Evolutionary conservation across 164 flowering plant species (phyloP).

Genomic region (Vitis vinifera): DNA sequence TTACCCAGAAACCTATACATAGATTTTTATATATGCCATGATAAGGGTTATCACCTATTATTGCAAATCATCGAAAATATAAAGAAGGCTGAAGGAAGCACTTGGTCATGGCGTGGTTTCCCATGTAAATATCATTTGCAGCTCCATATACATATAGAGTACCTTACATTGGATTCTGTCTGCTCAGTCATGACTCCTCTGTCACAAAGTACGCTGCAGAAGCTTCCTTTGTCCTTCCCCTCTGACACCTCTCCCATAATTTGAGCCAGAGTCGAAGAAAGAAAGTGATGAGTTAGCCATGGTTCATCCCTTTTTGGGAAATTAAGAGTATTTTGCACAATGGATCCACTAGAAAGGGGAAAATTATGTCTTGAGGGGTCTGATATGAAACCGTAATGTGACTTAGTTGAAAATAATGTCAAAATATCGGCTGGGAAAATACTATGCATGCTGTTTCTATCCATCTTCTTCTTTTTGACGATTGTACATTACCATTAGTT

Average conservation of each 20-base stretch:
- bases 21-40: background rate
- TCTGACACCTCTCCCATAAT: constrained; percentile 6
- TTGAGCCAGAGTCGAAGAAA: background rate
- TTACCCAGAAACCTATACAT: background rate
- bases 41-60: background rate
- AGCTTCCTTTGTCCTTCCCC: constrained; percentile 31
- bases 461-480: too few species aligned
- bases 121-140: constrained; percentile 26
- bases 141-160: background rate
- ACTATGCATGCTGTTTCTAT: too few species aligned
- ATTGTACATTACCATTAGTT: too few species aligned
- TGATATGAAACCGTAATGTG: too few species aligned
- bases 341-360: too few species aligned
- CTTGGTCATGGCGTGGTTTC: constrained; percentile 12
- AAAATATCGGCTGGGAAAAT: too few species aligned
- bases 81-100: background rate
- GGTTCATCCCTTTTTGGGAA: too few species aligned
- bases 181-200: constrained; percentile 2
- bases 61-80: too few species aligned
- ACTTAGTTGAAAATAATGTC: too few species aligned
- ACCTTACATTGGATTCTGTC: constrained; percentile 39
- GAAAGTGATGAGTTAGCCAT: too few species aligned
- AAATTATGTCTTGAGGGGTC: too few species aligned
- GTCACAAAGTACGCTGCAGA: constrained; percentile 24
- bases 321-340: too few species aligned